Conservation (phyloP, 139 green algal genomes). For the Auxenochlorella pyrenoidosa region DNA sequence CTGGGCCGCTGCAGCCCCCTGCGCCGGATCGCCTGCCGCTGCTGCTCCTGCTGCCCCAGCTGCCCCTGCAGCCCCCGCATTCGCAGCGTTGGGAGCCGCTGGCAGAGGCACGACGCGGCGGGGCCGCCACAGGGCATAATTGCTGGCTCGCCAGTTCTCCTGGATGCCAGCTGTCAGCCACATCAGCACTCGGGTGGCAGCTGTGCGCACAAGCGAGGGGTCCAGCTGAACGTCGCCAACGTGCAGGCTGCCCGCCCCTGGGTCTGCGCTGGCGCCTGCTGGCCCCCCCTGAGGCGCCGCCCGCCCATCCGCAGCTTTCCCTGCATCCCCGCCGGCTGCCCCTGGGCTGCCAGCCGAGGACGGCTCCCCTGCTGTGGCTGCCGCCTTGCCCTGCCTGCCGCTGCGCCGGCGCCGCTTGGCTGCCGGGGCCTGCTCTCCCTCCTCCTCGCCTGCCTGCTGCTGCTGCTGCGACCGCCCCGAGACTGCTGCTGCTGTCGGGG, state of each 20-base stretch:
- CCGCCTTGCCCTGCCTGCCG: background rate
- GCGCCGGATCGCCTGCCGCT: too few species aligned
- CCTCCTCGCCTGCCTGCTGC: background rate
- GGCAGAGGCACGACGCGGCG: background rate
- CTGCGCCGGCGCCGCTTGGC: slow-evolving; percentile 1
- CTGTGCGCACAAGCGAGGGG: background rate
- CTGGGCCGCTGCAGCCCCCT: too few species aligned
- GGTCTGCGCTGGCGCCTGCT: background rate
- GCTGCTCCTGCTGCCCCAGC: background rate
- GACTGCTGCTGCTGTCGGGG: background rate
- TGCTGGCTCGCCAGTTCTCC: slow-evolving; percentile 11
- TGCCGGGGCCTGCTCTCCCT: background rate
- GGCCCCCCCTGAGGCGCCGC: background rate
- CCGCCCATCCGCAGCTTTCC: background rate
- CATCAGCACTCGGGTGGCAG: background rate
- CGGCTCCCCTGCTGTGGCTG: background rate
- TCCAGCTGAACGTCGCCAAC: background rate
- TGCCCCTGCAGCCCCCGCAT: background rate
- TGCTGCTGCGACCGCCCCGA: background rate
- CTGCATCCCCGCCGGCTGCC: background rate
- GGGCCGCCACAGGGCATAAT: slow-evolving; percentile 6
- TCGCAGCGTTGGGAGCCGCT: background rate
- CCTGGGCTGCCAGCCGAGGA: background rate
- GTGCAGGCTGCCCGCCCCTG: background rate
- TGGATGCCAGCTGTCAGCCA: background rate